phyloP scores from a whole-genome alignment of 2,329 filamentous ascomycete genomes.

The Madurella mycetomatis region DNA sequence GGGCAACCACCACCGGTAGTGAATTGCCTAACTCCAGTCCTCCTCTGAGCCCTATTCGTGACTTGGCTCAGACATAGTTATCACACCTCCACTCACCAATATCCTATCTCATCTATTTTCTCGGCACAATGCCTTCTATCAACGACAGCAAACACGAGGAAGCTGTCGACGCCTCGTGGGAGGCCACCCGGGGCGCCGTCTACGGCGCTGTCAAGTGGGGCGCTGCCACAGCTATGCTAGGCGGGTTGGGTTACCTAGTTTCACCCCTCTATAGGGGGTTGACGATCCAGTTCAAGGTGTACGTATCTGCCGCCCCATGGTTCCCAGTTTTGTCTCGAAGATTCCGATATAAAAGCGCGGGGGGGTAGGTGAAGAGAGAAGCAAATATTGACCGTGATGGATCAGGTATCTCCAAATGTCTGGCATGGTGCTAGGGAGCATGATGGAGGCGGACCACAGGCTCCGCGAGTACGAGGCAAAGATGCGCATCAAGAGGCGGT shows the following conservation, averaged over 20 bases:
- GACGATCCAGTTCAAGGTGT: constrained; percentile 76
- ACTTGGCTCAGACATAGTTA: no score
- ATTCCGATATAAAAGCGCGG: neutral
- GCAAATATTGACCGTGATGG: neutral
- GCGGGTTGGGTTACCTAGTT: constrained; percentile 56
- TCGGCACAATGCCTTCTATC: constrained; percentile 17
- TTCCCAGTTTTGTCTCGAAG: no score
- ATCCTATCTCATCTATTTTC: neutral
- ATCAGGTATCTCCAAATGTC: constrained; percentile 75
- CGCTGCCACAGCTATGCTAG: constrained; percentile 57
- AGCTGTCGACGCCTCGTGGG: constrained; percentile 65
- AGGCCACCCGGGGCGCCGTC: constrained; percentile 63
- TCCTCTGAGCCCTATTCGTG: no score
- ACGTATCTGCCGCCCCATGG: constrained; percentile 29
- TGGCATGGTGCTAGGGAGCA: constrained; percentile 75
- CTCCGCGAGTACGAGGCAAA: constrained; percentile 63
- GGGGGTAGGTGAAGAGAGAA: neutral
- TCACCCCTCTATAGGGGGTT: constrained; percentile 69
- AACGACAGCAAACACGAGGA: constrained; percentile 40
- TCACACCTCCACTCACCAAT: no score
- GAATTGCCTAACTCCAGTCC: no score
- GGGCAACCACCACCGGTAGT: no score
- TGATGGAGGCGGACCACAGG: constrained; percentile 69
- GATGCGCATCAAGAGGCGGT: constrained; percentile 60
- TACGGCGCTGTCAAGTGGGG: constrained; percentile 71